Conservation (phyloP, 192 early-diverging fungal genomes). For the Coemansia sp. region DNA sequence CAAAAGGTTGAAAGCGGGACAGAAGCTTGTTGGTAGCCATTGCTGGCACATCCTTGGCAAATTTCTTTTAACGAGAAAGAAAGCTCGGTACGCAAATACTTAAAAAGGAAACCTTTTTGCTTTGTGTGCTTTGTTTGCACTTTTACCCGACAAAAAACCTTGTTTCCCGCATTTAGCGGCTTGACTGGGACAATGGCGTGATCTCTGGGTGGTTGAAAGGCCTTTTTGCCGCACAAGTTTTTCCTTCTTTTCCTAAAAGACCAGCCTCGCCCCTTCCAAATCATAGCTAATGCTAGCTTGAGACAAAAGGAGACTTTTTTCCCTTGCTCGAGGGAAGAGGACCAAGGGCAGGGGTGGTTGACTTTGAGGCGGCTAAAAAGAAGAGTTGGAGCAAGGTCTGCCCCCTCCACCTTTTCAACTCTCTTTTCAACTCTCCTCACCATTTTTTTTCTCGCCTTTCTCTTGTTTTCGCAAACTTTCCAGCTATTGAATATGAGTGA, state of each 20-base stretch:
- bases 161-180: neutral
- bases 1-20: neutral
- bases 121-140: neutral
- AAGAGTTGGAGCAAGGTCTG: neutral
- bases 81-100: neutral
- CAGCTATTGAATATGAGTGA: neutral
- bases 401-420: neutral
- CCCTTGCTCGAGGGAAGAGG: neutral
- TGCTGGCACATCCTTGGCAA: neutral
- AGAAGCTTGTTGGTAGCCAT: neutral
- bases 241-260: neutral
- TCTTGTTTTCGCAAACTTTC: neutral
- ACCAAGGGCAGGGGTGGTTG: neutral
- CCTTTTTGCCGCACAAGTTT: neutral
- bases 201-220: neutral
- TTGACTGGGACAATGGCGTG: neutral
- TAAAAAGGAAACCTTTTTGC: neutral
- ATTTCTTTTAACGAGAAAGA: neutral
- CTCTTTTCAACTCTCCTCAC: neutral
- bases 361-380: neutral
- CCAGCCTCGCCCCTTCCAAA: neutral
- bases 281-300: neutral
- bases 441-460: neutral
- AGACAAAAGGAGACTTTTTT: neutral
- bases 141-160: neutral